Evolutionary conservation across 2,329 filamentous ascomycete species (phyloP), one percentile per base, ranked within the genome.

Genomic region (Colletotrichum spinosum): DNA sequence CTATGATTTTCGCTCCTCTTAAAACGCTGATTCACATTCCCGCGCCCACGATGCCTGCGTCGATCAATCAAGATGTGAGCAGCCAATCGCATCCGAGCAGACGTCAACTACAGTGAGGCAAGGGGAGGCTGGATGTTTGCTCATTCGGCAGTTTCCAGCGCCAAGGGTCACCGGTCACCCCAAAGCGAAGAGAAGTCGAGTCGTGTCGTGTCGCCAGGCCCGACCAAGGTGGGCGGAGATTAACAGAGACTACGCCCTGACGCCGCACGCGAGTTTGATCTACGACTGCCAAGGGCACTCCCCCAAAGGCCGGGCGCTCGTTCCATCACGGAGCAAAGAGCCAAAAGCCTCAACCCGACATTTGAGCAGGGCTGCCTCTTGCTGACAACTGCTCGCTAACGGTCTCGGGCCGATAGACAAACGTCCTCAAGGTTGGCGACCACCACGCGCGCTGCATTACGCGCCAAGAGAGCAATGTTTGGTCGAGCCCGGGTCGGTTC

Each of bases 181-280:
- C 25, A 25, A 25, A 25, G 25, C 25, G 25, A 25, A 25, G 25
- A 5, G 25, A 25, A 25, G 25, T 25, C 25, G 25, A 25, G 25
- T 25, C 4, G 25, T 25, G 25, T 25, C 25, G 25, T 46, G 53
- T 55, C 45, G 17, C 46, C 51, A 57, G 59, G 46, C 46, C 17
- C 17, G 4, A 25, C 25, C 6, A 13, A 50, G 34, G 8, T 11
- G 10, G n/a, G 17, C 17, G 10, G 6, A 37, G 39, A 35, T 39
- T 37, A 58, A 51, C 51, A 35, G 41, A 42, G 38, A 51, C 55
- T 46, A 46, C 62, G 62, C 51, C 46, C 48, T 61, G 48, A 54
- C 62, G 62, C 62, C 48, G 35, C 62, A 62, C 42, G 58, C 63
- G 52, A 52, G 63, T 66, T 66, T 66, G 58, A 66, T 66, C 48